These are phyloP conservation scores for Mycena olivaceomarginata DNA, from an alignment of 768 basidiomycete genomes.

Conservation along the genomic window DNA sequence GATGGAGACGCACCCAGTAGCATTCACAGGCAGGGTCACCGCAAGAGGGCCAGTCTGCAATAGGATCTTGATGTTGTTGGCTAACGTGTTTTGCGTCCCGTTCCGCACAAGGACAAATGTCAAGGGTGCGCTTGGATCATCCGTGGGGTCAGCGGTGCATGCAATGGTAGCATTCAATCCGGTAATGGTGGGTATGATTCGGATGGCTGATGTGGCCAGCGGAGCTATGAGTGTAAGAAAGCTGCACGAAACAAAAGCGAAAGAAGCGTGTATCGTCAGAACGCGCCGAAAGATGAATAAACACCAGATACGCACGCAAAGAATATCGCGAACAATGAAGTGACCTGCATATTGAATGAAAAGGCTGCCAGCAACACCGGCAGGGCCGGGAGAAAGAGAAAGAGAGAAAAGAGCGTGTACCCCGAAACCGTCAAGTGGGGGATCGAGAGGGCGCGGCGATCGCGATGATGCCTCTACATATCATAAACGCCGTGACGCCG, in stretches of 20 bases:
- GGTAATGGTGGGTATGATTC: constrained; percentile 34
- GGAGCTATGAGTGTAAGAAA: constrained; percentile 38
- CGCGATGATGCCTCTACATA: constrained; percentile 8
- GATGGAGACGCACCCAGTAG: constrained; percentile 33
- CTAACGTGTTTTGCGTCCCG: constrained; percentile 4
- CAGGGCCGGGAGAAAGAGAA: constrained; percentile 35
- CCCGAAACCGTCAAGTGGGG: constrained; percentile 34
- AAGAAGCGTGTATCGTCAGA: not conserved
- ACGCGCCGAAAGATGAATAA: not conserved
- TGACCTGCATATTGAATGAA: constrained; percentile 43
- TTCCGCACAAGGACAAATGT: constrained; percentile 29
- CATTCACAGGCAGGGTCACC: constrained; percentile 26
- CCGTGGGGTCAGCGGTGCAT: not conserved
- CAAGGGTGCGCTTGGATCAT: constrained; percentile 11
- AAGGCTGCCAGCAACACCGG: constrained; percentile 47
- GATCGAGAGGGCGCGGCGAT: constrained; percentile 10
- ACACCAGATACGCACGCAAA: constrained; percentile 35
- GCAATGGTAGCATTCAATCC: constrained; percentile 23
- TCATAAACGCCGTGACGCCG: not conserved
- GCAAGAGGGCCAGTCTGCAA: not conserved
- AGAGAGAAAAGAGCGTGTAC: constrained; percentile 34
- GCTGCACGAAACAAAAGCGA: constrained; percentile 20
- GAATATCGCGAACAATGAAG: constrained; percentile 38
- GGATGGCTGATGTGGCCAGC: constrained; percentile 32
- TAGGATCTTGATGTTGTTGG: not conserved